Evolutionary conservation across 2,329 filamentous ascomycete species (phyloP).

Genomic region (Gyromitra esculenta): DNA sequence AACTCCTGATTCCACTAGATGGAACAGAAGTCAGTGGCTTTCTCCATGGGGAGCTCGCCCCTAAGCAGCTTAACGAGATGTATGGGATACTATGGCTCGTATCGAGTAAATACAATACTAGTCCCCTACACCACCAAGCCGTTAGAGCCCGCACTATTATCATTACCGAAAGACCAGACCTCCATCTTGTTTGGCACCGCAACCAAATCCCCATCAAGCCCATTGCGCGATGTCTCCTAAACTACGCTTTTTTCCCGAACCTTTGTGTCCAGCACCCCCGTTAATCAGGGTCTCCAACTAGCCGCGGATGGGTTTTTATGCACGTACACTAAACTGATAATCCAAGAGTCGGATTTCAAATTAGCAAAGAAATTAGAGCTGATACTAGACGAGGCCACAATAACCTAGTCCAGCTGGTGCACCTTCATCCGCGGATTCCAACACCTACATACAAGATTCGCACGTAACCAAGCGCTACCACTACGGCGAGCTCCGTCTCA

Average conservation of each 20-base stretch:
- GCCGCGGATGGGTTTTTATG: slow-evolving; percentile 60
- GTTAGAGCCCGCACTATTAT: slow-evolving; percentile 61
- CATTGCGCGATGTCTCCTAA: slow-evolving; percentile 61
- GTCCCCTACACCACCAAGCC: slow-evolving; percentile 60
- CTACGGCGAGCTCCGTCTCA: slow-evolving; percentile 61
- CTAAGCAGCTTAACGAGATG: slow-evolving; percentile 11
- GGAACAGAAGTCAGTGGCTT: background rate
- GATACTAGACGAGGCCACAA: slow-evolving; percentile 4
- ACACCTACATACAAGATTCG: slow-evolving; percentile 55
- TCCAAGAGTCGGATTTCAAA: slow-evolving; percentile 60
- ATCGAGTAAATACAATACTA: slow-evolving; percentile 49
- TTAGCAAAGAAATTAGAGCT: slow-evolving; percentile 57
- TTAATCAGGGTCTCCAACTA: slow-evolving; percentile 34
- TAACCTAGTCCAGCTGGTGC: slow-evolving; percentile 56
- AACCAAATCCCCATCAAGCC: slow-evolving; percentile 63
- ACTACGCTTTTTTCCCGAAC: slow-evolving; percentile 59
- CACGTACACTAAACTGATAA: slow-evolving; percentile 60
- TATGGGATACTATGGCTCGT: slow-evolving; percentile 54
- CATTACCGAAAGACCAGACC: slow-evolving; percentile 61
- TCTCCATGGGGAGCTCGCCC: slow-evolving; percentile 16
- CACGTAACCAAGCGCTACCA: slow-evolving; percentile 59
- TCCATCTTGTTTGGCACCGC: slow-evolving; percentile 63
- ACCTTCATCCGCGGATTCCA: slow-evolving; percentile 58
- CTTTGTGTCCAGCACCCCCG: background rate
- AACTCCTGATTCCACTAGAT: background rate